Percentiles rank a stretch among this genome's conserved stretches.
phyloP scores from a whole-genome alignment of 2,329 filamentous ascomycete genomes.

The Cytospora paraplurivora region DNA sequence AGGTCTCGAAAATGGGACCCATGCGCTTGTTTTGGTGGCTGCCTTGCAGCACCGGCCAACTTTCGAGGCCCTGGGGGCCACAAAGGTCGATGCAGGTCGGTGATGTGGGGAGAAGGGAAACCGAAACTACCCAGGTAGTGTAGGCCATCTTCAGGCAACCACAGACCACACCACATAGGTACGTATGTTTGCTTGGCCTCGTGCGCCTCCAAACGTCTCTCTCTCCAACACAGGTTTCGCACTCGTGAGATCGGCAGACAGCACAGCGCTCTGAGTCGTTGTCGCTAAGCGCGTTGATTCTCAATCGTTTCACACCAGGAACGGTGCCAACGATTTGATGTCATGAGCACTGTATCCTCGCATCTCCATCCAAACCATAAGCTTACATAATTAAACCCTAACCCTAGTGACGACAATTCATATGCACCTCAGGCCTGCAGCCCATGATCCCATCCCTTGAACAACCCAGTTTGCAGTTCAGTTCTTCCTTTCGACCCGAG shows the following conservation, averaged over 20 bases:
- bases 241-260: not conserved
- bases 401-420: not conserved
- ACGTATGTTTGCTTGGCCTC: not conserved
- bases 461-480: not conserved
- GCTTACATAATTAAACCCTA: not conserved
- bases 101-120: not conserved
- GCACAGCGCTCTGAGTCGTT: not conserved
- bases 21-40: not conserved
- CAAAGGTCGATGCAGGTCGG: not conserved
- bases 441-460: not conserved
- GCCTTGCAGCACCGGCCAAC: not conserved
- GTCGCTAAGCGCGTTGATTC: not conserved
- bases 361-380: not conserved
- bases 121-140: no score
- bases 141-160: slow-evolving; percentile 1
- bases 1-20: not conserved
- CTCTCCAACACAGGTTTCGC: not conserved
- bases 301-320: not conserved
- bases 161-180: not conserved
- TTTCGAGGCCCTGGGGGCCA: not conserved
- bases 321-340: not conserved
- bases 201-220: not conserved
- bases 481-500: not conserved
- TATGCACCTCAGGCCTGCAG: not conserved
- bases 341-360: not conserved